Evolutionary conservation across 1,284 basidiomycete genomes (phyloP), one percentile per base, ranked within the genome.

Genomic region (Cryptococcus jaspeensis): DNA sequence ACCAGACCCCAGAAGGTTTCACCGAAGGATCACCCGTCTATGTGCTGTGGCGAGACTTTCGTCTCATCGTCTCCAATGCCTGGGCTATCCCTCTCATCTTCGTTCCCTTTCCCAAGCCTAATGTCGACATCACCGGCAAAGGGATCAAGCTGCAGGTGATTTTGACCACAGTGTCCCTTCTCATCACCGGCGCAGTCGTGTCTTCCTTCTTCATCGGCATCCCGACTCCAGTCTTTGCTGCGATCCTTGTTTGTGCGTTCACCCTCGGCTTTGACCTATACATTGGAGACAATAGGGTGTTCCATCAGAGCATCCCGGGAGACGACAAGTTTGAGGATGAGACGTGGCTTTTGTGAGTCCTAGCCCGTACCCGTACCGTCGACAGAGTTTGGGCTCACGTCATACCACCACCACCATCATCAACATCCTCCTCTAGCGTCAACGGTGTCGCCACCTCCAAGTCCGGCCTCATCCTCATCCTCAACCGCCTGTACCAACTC

Each of bases 401-500:
- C 40, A 32, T 41, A 18, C 20, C 16, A 11, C n/a, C n/a, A n/a
- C n/a, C n/a, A n/a, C n/a, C n/a, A n/a, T n/a, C n/a, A n/a, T n/a
- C 23, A 36, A 16, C 18, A 44, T 25, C 47, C 15, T n/a, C 35
- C 7, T 15, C 22, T 52, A 73, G 71, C 49, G 64, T 73, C 23
- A 73, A 73, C 54, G 71, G 71, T n/a, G 61, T 73, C 22, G 63
- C 55, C 1, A 73, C 69, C n/a, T 63, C 64, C 1, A 40, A 44
- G 15, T 58, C 53, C 7, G 65, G 64, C 11, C 59, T 65, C 1
- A 54, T 66, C 25, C 63, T 63, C 23, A 67, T 62, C 47, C 60
- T 63, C 44, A 50, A 61, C 42, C 42, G 39, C 20, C 62, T 73
- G 9, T 58, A 67, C 22, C 18, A 16, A 9, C 53, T 66, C 13